A percentile compares a stretch with the other conserved stretches of the same genome.
phyloP scores from a whole-genome alignment of 2,329 filamentous ascomycete species.

The Pyrenophora teres region DNA sequence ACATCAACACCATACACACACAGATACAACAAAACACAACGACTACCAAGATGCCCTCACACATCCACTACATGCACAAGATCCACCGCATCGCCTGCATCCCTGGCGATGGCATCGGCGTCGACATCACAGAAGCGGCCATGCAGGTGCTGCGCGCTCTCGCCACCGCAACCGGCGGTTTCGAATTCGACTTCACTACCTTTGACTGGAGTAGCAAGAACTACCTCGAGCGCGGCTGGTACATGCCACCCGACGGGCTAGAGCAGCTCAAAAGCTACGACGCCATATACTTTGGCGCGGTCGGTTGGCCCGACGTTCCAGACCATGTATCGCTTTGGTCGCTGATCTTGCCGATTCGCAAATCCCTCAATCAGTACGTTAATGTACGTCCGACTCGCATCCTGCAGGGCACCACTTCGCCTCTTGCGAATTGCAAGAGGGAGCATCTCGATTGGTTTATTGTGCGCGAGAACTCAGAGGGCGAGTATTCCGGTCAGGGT shows the following conservation, averaged over 20 bases:
- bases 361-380: slow-evolving; percentile 70
- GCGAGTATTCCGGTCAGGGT: slow-evolving; percentile 56
- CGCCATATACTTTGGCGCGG: slow-evolving; percentile 64
- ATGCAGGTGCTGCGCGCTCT: slow-evolving; percentile 48
- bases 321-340: slow-evolving; percentile 72
- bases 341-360: slow-evolving; percentile 68
- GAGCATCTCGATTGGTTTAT: slow-evolving; percentile 55
- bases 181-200: slow-evolving; percentile 57
- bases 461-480: slow-evolving; percentile 55
- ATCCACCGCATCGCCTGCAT: slow-evolving; percentile 45
- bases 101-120: slow-evolving; percentile 42
- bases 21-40: not conserved
- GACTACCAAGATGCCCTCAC: slow-evolving; percentile 29
- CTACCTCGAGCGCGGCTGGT: slow-evolving; percentile 58
- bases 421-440: slow-evolving; percentile 44
- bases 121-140: slow-evolving; percentile 38
- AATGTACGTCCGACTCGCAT: slow-evolving; percentile 64
- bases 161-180: slow-evolving; percentile 50
- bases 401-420: slow-evolving; percentile 49
- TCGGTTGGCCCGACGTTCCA: slow-evolving; percentile 65
- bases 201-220: slow-evolving; percentile 57
- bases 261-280: slow-evolving; percentile 59
- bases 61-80: slow-evolving; percentile 24
- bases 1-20: not conserved
- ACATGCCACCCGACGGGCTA: slow-evolving; percentile 58